phyloP scores from a whole-genome alignment of 176 grass and related monocot species.

The Alloteropsis semialata region DNA sequence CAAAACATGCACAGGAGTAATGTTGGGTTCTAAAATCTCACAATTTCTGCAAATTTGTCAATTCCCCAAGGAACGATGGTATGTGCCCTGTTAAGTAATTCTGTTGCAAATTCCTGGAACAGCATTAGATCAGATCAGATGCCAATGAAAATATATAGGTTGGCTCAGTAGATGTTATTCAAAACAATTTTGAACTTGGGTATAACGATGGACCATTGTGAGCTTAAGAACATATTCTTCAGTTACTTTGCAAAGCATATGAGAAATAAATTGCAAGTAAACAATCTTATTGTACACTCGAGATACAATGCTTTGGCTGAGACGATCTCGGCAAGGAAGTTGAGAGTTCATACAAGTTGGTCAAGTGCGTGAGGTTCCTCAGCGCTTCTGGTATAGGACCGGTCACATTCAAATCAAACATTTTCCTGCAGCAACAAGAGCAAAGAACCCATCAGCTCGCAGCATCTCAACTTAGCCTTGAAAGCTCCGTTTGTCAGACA shows the following conservation, averaged over 20 bases:
- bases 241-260: background rate
- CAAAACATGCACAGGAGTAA: background rate
- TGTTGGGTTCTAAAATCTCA: slow-evolving; percentile 12
- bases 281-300: no score
- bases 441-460: background rate
- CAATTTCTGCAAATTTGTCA: slow-evolving; percentile 63
- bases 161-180: background rate
- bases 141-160: background rate
- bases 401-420: slow-evolving; percentile 21
- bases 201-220: background rate
- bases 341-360: slow-evolving; percentile 43
- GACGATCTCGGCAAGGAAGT: background rate
- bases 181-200: background rate
- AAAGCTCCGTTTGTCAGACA: background rate
- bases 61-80: slow-evolving; percentile 61
- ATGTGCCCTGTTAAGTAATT: slow-evolving; percentile 67
- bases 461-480: no score
- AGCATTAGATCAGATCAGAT: background rate
- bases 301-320: no score
- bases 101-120: slow-evolving; percentile 49
- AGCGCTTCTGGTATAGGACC: slow-evolving; percentile 60
- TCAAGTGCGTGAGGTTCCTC: slow-evolving; percentile 54
- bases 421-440: slow-evolving; percentile 51
- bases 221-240: background rate
- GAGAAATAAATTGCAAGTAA: background rate